A percentile compares a stretch with the other conserved stretches of the same genome.
phyloP scores from a whole-genome alignment of 139 green algal genomes.

The Chlamydomonas applanata region DNA sequence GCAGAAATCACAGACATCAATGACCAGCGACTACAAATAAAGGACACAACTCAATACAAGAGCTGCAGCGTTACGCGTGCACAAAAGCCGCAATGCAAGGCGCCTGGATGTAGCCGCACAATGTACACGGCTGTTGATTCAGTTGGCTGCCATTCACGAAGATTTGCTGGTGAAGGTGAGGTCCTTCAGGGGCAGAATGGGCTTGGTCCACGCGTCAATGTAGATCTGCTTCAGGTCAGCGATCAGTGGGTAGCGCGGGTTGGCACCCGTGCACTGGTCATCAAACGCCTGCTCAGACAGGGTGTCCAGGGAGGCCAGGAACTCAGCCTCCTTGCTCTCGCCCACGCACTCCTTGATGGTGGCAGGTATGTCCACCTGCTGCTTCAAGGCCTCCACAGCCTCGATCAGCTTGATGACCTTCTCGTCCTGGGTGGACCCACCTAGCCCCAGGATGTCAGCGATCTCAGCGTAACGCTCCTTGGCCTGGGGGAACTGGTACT shows the following conservation, averaged over 20 bases:
- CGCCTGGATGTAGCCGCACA: too few relatives aligned
- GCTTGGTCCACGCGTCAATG: slow-evolving; percentile 40
- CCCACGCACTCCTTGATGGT: slow-evolving; percentile 57
- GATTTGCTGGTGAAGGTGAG: slow-evolving; percentile 25
- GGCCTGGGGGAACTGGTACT: slow-evolving; percentile 62
- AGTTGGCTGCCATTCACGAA: too few relatives aligned
- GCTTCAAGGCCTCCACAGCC: slow-evolving; percentile 69
- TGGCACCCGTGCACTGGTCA: slow-evolving; percentile 75
- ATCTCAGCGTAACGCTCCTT: slow-evolving; percentile 60
- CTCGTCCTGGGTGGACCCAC: slow-evolving; percentile 42
- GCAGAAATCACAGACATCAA: too few relatives aligned
- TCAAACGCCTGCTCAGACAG: slow-evolving; percentile 64
- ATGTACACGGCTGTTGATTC: too few relatives aligned
- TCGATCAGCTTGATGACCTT: slow-evolving; percentile 63
- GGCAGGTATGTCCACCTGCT: slow-evolving; percentile 42
- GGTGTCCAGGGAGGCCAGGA: slow-evolving; percentile 28
- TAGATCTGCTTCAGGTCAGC: slow-evolving; percentile 58
- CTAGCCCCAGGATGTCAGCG: slow-evolving; percentile 51
- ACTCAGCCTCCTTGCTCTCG: slow-evolving; percentile 32
- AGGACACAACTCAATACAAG: too few relatives aligned
- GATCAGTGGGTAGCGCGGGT: slow-evolving; percentile 68
- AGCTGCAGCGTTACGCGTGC: too few relatives aligned
- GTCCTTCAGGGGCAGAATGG: slow-evolving; percentile 43
- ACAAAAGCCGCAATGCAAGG: too few relatives aligned
- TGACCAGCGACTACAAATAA: too few relatives aligned